Conservation (phyloP, 331 rosid genomes). For the Quercus tomentella region DNA sequence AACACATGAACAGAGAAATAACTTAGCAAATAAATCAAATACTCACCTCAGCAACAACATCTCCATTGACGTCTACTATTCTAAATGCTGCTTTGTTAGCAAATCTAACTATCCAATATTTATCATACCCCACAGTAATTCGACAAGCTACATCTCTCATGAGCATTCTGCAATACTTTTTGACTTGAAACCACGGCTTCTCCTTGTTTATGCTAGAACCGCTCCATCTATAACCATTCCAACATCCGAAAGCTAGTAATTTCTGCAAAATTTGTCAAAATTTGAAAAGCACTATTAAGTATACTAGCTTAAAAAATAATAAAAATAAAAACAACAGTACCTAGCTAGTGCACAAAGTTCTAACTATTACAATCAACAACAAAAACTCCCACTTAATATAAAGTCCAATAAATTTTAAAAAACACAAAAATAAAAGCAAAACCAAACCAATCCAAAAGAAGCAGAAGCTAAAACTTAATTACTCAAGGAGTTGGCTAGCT, state of each 20-base stretch:
- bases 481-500: too few species aligned
- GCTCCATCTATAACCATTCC: constrained; percentile 61
- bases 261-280: constrained; percentile 32
- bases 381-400: too few species aligned
- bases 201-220: constrained; percentile 14
- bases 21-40: neutral
- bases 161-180: constrained; percentile 32
- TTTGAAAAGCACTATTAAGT: neutral
- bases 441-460: too few species aligned
- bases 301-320: too few species aligned
- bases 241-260: constrained; percentile 52
- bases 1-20: too few species aligned
- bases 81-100: constrained; percentile 45
- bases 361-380: too few species aligned
- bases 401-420: too few species aligned
- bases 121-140: constrained; percentile 48
- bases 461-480: too few species aligned
- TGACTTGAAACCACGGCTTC: constrained; percentile 61
- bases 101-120: constrained; percentile 41
- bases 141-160: constrained; percentile 47
- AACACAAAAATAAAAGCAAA: too few species aligned
- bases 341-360: neutral
- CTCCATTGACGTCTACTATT: constrained; percentile 46
- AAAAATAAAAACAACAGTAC: neutral
- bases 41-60: constrained; percentile 68